These are phyloP conservation scores for Amyloporia xantha DNA, from an alignment of 768 basidiomycete species.

Conservation along the genomic window DNA sequence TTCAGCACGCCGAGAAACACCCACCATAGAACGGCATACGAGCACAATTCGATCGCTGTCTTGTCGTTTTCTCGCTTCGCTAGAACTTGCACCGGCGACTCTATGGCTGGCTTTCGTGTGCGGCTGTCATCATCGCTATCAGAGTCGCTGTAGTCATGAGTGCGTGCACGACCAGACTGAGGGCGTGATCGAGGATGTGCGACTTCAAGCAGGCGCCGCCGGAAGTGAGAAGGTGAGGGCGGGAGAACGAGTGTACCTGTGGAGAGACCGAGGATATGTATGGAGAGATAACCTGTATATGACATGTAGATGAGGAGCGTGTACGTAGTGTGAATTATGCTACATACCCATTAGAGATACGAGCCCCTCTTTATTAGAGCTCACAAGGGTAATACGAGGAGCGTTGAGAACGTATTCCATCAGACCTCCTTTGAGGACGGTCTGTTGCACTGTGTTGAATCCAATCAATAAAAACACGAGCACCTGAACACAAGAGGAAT, in stretches of 20 bases:
- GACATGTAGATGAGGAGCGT: not conserved
- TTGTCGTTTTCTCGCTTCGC: slow-evolving; percentile 58
- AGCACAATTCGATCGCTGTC: slow-evolving; percentile 67
- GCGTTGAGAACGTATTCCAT: slow-evolving; percentile 60
- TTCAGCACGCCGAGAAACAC: slow-evolving; percentile 35
- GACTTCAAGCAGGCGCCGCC: slow-evolving; percentile 39
- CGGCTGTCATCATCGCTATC: slow-evolving; percentile 12
- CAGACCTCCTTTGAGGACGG: slow-evolving; percentile 51
- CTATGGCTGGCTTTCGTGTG: not conserved
- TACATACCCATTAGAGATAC: slow-evolving; percentile 63
- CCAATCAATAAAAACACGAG: not conserved
- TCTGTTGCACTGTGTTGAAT: slow-evolving; percentile 61
- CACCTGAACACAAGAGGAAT: slow-evolving; percentile 1
- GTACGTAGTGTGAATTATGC: not conserved
- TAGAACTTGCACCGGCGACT: not conserved
- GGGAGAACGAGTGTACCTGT: slow-evolving; percentile 78
- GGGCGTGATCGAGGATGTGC: slow-evolving; percentile 1
- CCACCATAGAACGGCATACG: slow-evolving; percentile 83
- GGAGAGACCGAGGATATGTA: slow-evolving; percentile 82
- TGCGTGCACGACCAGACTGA: not conserved
- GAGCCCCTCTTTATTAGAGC: slow-evolving; percentile 89
- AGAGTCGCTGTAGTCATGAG: slow-evolving; percentile 15
- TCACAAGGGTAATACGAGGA: slow-evolving; percentile 56
- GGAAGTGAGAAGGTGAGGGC: slow-evolving; percentile 67
- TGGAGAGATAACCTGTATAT: slow-evolving; percentile 73